phyloP scores from a whole-genome alignment of 2,329 filamentous ascomycete genomes.

The Fonsecaea monophora region DNA sequence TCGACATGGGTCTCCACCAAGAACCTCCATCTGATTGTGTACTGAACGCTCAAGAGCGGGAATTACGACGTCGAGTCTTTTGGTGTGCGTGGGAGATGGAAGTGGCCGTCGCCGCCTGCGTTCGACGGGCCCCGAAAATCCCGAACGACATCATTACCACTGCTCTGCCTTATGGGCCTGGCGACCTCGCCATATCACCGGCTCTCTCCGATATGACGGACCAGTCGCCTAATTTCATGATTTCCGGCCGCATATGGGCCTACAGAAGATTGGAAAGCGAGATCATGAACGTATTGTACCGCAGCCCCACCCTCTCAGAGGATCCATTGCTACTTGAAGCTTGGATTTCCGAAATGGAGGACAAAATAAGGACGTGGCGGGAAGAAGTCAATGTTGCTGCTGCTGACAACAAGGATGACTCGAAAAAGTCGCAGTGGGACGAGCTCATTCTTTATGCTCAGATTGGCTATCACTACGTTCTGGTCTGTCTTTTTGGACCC shows the following conservation, averaged over 20 bases:
- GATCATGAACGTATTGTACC: too few relatives aligned
- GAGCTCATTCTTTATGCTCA: slow-evolving; percentile 23
- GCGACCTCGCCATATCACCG: too few relatives aligned
- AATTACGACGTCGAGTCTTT: slow-evolving; percentile 82
- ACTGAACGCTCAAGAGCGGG: slow-evolving; percentile 71
- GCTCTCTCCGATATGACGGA: too few relatives aligned
- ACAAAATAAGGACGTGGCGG: too few relatives aligned
- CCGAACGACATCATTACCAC: slow-evolving; percentile 20
- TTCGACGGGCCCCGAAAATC: slow-evolving; percentile 12
- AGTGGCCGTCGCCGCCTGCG: slow-evolving; percentile 20
- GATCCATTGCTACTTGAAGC: too few relatives aligned
- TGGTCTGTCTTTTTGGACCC: slow-evolving; percentile 20
- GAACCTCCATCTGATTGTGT: slow-evolving; percentile 76
- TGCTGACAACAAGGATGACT: too few relatives aligned
- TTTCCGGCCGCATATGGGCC: too few relatives aligned
- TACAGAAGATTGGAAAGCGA: too few relatives aligned
- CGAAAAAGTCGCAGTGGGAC: slow-evolving; percentile 21
- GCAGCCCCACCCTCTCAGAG: too few relatives aligned
- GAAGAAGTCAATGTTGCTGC: too few relatives aligned
- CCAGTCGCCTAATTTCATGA: too few relatives aligned
- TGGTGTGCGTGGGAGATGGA: slow-evolving; percentile 29
- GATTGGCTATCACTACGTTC: slow-evolving; percentile 22
- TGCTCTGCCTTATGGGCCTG: not conserved
- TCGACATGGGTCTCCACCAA: slow-evolving; percentile 91
- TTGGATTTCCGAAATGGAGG: too few relatives aligned